Percentiles rank a stretch among this genome's conserved stretches.
phyloP scores from a whole-genome alignment of 495 filamentous ascomycete species.

The Cryomyces minteri region DNA sequence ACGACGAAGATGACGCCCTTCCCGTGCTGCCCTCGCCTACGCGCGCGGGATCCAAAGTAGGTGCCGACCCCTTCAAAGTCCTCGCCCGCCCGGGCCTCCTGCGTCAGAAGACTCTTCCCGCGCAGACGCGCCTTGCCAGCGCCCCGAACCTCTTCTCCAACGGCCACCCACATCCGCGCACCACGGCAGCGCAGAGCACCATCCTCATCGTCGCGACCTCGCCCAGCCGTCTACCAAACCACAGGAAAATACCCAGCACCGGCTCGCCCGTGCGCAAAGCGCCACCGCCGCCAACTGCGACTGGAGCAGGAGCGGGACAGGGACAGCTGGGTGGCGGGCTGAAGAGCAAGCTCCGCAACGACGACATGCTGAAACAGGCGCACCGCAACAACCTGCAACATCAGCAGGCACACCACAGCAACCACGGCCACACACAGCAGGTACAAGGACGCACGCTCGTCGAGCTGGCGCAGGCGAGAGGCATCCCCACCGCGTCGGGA shows the following conservation, averaged over 20 bases:
- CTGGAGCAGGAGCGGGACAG: neutral
- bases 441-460: conserved; percentile 63
- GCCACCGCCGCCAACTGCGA: conserved; percentile 4
- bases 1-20: conserved; percentile 32
- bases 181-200: neutral
- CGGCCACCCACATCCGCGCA: neutral
- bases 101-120: conserved; percentile 47
- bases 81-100: conserved; percentile 40
- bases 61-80: conserved; percentile 54
- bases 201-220: neutral
- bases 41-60: conserved; percentile 30
- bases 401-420: conserved; percentile 13
- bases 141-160: neutral
- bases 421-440: conserved; percentile 1
- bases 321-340: neutral
- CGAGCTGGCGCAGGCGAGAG: conserved; percentile 57
- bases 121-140: neutral
- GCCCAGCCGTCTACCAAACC: neutral
- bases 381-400: conserved; percentile 37
- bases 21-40: conserved; percentile 38
- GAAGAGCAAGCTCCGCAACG: conserved; percentile 24
- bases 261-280: conserved; percentile 8
- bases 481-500: neutral
- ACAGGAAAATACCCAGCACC: neutral
- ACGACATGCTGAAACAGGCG: conserved; percentile 37